phyloP scores from a whole-genome alignment of 768 basidiomycete genomes.

The Pseudohyphozyma bogoriensis region DNA sequence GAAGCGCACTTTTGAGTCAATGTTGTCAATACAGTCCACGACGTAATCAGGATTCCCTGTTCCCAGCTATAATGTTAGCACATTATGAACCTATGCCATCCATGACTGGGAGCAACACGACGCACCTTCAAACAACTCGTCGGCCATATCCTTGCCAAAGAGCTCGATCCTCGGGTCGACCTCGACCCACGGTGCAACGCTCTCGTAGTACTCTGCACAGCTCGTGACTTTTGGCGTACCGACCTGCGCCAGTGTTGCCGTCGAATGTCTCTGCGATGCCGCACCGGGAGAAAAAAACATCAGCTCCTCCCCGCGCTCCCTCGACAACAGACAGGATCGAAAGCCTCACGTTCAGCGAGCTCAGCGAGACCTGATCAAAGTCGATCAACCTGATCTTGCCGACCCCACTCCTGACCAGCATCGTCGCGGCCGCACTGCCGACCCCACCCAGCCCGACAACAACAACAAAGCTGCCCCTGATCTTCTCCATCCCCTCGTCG shows the following conservation, averaged over 20 bases:
- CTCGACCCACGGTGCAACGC: conserved; percentile 72
- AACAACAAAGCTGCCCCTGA: conserved; percentile 66
- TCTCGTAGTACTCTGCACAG: conserved; percentile 53
- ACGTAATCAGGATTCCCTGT: conserved; percentile 64
- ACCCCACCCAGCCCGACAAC: conserved; percentile 94
- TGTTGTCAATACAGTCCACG: conserved; percentile 97
- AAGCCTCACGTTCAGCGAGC: conserved; percentile 60
- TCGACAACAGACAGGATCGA: neutral
- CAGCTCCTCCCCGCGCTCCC: neutral
- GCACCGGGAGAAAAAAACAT: neutral
- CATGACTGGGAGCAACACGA: too few relatives aligned
- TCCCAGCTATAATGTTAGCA: neutral
- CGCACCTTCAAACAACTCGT: conserved; percentile 57
- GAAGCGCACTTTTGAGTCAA: conserved; percentile 60
- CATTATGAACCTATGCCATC: too few relatives aligned
- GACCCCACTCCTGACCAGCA: conserved; percentile 32
- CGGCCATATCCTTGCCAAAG: conserved; percentile 70
- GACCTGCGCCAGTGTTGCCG: conserved; percentile 77
- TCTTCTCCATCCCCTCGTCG: conserved; percentile 69
- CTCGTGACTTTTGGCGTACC: conserved; percentile 84
- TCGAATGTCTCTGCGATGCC: conserved; percentile 57
- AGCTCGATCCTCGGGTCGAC: conserved; percentile 75
- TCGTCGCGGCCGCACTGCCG: conserved; percentile 58
- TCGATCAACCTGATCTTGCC: conserved; percentile 42
- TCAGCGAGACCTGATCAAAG: conserved; percentile 92